Evolutionary conservation across 202 grass and related monocot species (phyloP), one percentile per base, ranked within the genome.

Genomic region (Eragrostis tef): DNA sequence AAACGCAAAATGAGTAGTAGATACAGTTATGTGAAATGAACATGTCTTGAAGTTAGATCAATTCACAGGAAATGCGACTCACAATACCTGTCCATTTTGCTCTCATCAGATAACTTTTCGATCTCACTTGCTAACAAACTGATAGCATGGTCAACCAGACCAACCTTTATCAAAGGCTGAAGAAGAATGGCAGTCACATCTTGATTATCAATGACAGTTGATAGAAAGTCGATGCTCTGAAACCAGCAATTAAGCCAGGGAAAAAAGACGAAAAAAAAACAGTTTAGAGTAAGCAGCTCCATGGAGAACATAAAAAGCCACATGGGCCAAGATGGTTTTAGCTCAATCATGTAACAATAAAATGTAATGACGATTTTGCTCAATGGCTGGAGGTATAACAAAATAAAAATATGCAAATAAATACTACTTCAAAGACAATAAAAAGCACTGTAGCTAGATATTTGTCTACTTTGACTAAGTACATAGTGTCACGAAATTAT

Each of bases 221-320:
- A 93, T 69, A 98, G 67, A 83, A 98, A 98, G 21, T 91, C 88
- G 74, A 95, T 85, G 78, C 78, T 84, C 95, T 98, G 88, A 42
- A 79, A 65, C 31, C 16, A 84, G 44, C 15, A 79, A 74, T 78
- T 52, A 39, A 83, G 74, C 17, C 42, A 58, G 81, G 62, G 75
- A 39, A 74, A 71, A 80, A 31, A 34, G 14, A 36, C 1, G 1
- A 12, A 12, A 19, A 10, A 48, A 58, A 31, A 3, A 65, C 46
- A 81, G 49, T 9, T 52, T 70, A 76, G 6, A 64, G 47, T 36
- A 67, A 84, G 71, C 52, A 71, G 67, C 70, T 73, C 47, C 75
- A 84, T 50, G 39, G 75, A 81, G 45, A 83, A 72, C 11, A 20
- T 3, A 26, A 73, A 46, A 65, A 25, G 10, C 24, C 19, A 43